Evolutionary conservation across 306 rosid genomes (phyloP).

Genomic region (Cotoneaster glaucophyllus): DNA sequence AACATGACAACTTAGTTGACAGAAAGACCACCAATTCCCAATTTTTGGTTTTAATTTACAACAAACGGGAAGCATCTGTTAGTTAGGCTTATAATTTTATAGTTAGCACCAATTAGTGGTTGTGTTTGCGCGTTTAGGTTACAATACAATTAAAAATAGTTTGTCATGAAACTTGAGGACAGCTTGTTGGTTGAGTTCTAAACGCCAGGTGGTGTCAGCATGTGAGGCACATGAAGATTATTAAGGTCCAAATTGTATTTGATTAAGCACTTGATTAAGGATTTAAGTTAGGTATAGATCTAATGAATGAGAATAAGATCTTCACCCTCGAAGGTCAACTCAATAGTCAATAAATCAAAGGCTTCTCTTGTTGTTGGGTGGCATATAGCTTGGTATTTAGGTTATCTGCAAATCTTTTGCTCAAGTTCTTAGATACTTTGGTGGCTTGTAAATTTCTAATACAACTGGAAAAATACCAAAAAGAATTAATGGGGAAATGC

Average conservation of each 20-base stretch:
- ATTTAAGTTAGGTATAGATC: slow-evolving; percentile 2
- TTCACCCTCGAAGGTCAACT: neutral
- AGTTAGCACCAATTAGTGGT: neutral
- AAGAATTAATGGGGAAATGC: neutral
- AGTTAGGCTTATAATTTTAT: neutral
- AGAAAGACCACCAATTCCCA: neutral
- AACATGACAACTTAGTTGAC: neutral
- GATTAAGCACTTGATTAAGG: slow-evolving; percentile 7
- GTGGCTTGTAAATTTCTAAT: neutral
- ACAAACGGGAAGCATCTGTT: neutral
- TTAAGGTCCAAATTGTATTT: slow-evolving; percentile 12
- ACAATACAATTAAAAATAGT: neutral
- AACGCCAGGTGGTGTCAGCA: slow-evolving; percentile 6
- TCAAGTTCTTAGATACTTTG: neutral
- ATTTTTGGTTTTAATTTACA: neutral
- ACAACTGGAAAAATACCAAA: neutral
- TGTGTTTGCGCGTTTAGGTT: neutral
- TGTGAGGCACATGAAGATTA: slow-evolving; percentile 27
- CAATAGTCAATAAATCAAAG: neutral
- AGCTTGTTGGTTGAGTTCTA: neutral
- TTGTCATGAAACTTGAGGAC: slow-evolving; percentile 4
- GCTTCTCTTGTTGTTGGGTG: neutral
- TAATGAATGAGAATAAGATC: slow-evolving; percentile 24
- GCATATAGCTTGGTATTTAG: neutral
- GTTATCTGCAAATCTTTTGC: neutral